Base-by-base conservation (phyloP, 1,284 basidiomycete genomes). In the Ganoderma leucocontextum region DNA sequence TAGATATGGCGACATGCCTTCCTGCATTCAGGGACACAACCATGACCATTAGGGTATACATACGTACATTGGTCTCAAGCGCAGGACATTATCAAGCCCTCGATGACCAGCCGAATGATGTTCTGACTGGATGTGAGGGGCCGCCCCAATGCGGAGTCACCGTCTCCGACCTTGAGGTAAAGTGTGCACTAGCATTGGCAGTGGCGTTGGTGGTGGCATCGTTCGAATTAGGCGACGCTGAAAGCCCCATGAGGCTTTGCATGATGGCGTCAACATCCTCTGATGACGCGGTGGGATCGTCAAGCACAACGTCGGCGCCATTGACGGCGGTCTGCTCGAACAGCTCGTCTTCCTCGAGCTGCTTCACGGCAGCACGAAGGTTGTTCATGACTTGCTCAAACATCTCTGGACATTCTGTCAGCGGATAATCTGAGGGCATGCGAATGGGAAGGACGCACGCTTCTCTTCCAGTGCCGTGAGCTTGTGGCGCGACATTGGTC, bases 271-370 rank as follows among this genome's bases (percentile, higher is more conserved):
- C 89, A 62, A 93, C 83, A 69, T 91, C 85, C 47, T 81, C 81
- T 13, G 65, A 71, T 13, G 89, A 83, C 15, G 84, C 82, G 1
- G 87, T 84, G 53, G 85, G 83, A 6, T 81, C 81, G 65, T 89
- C 86, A 49, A 86, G 74, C 35, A 82, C 84, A 49, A 86, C 83
- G 67, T 83, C 85, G 4, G 89, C 87, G 63, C 87, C 86, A 52
- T 84, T 85, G 35, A 86, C 79, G n/a, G 90, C 77, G 33, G 84
- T 85, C 66, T 87, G 85, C 71, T 91, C 90, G 72, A 91, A 88
- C 25, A 88, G 76, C 59, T 91, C 89, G 70, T 92, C 85, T 59
- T 92, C 90, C 71, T 90, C 86, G n/a, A 92, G 77, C 64, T 84
- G 77, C 47, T 82, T 83, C 29, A 92, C 84, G 63, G 84, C 80